Conservation (phyloP, 1,284 basidiomycete species). For the Cryptococcus sp. region DNA sequence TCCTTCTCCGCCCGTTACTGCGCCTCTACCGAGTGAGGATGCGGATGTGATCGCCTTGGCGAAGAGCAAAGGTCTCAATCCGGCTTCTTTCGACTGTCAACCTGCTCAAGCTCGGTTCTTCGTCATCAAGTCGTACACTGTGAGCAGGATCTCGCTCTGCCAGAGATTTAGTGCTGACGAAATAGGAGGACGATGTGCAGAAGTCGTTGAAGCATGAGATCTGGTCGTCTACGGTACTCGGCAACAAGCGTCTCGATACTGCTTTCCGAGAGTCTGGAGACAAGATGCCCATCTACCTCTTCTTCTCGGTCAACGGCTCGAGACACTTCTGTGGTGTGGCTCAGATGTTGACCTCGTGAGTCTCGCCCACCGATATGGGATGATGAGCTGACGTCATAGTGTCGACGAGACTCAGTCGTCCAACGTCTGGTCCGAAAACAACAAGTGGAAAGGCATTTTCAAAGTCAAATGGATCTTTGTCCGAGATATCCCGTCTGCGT, state of each 20-base stretch:
- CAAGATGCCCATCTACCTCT: constrained; percentile 85
- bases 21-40: constrained; percentile 21
- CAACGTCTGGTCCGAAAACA: constrained; percentile 90
- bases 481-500: constrained; percentile 85
- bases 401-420: constrained; percentile 49
- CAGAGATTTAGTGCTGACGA: constrained; percentile 1
- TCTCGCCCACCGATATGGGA: background rate
- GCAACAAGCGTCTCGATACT: constrained; percentile 90
- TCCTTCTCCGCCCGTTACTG: constrained; percentile 21
- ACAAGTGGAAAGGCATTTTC: constrained; percentile 95
- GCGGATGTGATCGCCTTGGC: constrained; percentile 80
- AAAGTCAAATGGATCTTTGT: constrained; percentile 94
- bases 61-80: constrained; percentile 84
- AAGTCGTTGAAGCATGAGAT: constrained; percentile 95
- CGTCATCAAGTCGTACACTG: constrained; percentile 93
- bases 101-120: constrained; percentile 81
- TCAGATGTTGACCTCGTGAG: constrained; percentile 79
- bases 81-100: constrained; percentile 71
- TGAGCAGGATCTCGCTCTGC: constrained; percentile 7
- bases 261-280: constrained; percentile 85
- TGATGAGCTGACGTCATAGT: constrained; percentile 13
- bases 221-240: constrained; percentile 92
- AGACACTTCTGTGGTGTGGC: constrained; percentile 97
- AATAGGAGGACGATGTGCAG: constrained; percentile 83
- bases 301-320: constrained; percentile 93